Percentiles rank a stretch among this genome's conserved stretches.
Conservation (phyloP, 768 basidiomycete species). For the Leccinum fibrillosum region DNA sequence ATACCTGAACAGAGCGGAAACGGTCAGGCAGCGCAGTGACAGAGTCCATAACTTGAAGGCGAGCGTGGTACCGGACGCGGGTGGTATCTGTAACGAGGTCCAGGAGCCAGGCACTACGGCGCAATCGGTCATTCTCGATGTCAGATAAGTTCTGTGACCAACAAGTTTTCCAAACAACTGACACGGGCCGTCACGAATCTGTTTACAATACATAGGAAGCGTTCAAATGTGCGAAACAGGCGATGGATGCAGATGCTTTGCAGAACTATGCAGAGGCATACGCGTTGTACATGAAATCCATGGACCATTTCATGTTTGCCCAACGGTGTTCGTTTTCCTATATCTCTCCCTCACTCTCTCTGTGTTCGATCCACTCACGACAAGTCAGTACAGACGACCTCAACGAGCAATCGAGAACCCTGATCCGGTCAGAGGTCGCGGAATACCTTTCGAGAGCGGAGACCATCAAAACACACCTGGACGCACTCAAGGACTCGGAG, state of each 20-base stretch:
- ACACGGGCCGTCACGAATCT: neutral
- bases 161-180: neutral
- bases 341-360: neutral
- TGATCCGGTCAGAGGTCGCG: conserved; percentile 81
- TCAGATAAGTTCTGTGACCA: neutral
- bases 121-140: conserved; percentile 15
- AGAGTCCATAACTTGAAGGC: neutral
- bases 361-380: conserved; percentile 1
- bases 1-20: conserved; percentile 18
- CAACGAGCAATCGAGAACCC: conserved; percentile 81
- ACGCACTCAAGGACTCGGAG: conserved; percentile 1
- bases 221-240: conserved; percentile 83
- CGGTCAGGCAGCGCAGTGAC: conserved; percentile 2
- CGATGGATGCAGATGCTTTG: conserved; percentile 85
- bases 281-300: conserved; percentile 86
- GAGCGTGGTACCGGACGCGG: neutral
- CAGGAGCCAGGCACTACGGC: neutral
- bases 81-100: neutral
- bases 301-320: conserved; percentile 98
- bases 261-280: conserved; percentile 93
- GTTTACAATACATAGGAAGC: conserved; percentile 50
- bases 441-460: conserved; percentile 92
- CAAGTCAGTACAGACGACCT: conserved; percentile 52
- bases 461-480: conserved; percentile 78
- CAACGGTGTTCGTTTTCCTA: conserved; percentile 64